Evolutionary conservation across 345 rosid genomes (phyloP).

Genomic region (Syzygium aqueum): DNA sequence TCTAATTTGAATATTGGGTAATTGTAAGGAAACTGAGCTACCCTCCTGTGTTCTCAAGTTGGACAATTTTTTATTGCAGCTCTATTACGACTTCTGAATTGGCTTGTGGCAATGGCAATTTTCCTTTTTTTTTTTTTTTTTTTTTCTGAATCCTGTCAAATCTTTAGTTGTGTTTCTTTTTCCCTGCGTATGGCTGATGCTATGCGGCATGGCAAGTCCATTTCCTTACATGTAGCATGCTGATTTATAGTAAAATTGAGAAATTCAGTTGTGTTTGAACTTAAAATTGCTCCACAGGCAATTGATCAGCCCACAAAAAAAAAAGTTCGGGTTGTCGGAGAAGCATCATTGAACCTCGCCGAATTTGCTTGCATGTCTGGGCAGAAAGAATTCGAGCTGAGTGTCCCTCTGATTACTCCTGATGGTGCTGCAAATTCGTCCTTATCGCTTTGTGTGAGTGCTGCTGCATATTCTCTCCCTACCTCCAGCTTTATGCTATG

Average conservation of each 20-base stretch:
- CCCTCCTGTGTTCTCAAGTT: too few relatives aligned
- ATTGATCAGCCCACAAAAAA: slow-evolving; percentile 31
- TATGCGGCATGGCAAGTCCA: too few relatives aligned
- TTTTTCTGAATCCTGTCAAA: too few relatives aligned
- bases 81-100: background rate
- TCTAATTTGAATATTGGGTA: background rate
- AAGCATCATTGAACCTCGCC: slow-evolving; percentile 47
- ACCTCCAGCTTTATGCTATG: background rate
- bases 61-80: too few relatives aligned
- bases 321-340: slow-evolving; percentile 46
- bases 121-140: too few relatives aligned
- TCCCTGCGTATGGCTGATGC: too few relatives aligned
- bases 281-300: background rate
- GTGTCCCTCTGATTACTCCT: slow-evolving; percentile 36
- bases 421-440: slow-evolving; percentile 23
- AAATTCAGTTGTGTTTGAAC: background rate
- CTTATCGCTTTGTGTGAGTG: slow-evolving; percentile 55
- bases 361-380: slow-evolving; percentile 47
- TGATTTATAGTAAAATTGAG: background rate
- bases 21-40: too few relatives aligned
- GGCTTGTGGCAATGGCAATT: background rate
- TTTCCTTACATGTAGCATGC: too few relatives aligned
- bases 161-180: too few relatives aligned
- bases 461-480: background rate
- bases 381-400: slow-evolving; percentile 41